Conservation (phyloP, 805 yeast species). For the Candida palmyrensis region DNA sequence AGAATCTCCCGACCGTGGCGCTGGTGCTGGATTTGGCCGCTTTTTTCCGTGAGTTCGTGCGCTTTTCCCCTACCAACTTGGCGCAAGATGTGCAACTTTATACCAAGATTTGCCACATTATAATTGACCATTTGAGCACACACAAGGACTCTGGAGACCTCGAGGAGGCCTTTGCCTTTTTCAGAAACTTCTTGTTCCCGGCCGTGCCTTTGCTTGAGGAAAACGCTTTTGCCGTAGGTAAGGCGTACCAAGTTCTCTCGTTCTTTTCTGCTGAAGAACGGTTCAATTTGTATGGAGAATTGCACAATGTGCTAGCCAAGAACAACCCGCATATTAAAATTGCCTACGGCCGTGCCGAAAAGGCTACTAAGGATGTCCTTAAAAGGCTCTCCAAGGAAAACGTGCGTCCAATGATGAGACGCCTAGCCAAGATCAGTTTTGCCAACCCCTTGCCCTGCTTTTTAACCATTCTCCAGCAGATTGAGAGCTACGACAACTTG, state of each 20-base stretch:
- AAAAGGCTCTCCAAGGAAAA: slow-evolving; percentile 82
- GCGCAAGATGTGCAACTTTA: slow-evolving; percentile 45
- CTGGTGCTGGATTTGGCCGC: slow-evolving; percentile 40
- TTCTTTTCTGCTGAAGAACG: slow-evolving; percentile 57
- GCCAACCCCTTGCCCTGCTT: slow-evolving; percentile 79
- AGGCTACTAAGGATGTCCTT: slow-evolving; percentile 69
- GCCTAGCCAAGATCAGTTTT: slow-evolving; percentile 65
- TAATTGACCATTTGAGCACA: slow-evolving; percentile 28
- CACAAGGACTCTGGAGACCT: no score
- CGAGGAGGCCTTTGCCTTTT: slow-evolving; percentile 39
- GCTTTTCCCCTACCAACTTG: slow-evolving; percentile 52
- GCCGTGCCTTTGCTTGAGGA: slow-evolving; percentile 48
- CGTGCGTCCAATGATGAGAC: slow-evolving; percentile 64
- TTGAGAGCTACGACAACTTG: slow-evolving; percentile 89
- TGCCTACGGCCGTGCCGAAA: slow-evolving; percentile 64
- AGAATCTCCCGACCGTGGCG: slow-evolving; percentile 30
- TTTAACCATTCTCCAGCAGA: slow-evolving; percentile 64
- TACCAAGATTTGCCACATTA: slow-evolving; percentile 59
- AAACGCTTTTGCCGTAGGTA: slow-evolving; percentile 57
- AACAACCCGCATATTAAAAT: slow-evolving; percentile 51
- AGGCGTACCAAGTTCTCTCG: slow-evolving; percentile 51
- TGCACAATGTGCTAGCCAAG: slow-evolving; percentile 53
- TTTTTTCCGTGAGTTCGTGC: slow-evolving; percentile 45
- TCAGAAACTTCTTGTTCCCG: slow-evolving; percentile 64
- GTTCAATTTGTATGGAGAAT: slow-evolving; percentile 77